Evolutionary conservation across 2,329 filamentous ascomycete genomes (phyloP).

Genomic region (Nemania sp.): DNA sequence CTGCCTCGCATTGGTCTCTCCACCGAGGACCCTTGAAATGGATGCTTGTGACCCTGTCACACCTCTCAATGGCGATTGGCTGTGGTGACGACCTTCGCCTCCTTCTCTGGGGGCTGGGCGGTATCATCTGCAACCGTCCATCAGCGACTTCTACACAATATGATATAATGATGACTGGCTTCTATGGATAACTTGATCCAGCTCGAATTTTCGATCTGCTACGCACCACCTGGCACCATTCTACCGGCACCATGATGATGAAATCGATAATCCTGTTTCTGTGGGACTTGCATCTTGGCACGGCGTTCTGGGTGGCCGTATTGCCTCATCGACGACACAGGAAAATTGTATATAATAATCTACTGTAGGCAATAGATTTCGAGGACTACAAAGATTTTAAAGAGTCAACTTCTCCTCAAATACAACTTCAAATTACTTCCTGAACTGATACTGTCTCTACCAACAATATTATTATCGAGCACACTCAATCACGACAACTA

Average conservation of each 20-base stretch:
- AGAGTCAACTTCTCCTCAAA: background rate
- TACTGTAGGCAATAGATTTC: background rate
- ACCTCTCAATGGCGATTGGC: slow-evolving; percentile 16
- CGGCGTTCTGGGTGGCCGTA: background rate
- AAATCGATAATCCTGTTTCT: slow-evolving; percentile 7
- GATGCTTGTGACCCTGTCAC: slow-evolving; percentile 11
- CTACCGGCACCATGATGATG: slow-evolving; percentile 8
- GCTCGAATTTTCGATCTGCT: background rate
- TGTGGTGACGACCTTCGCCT: slow-evolving; percentile 4
- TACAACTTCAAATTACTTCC: background rate
- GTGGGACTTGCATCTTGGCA: slow-evolving; percentile 14
- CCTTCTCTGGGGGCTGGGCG: slow-evolving; percentile 8
- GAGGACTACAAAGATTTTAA: background rate
- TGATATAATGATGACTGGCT: slow-evolving; percentile 36
- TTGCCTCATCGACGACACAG: slow-evolving; percentile 18
- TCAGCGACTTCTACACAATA: slow-evolving; percentile 5
- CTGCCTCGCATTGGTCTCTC: slow-evolving; percentile 17
- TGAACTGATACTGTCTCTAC: background rate
- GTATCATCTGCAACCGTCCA: slow-evolving; percentile 24
- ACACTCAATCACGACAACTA: background rate
- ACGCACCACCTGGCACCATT: background rate
- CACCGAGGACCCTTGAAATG: slow-evolving; percentile 3
- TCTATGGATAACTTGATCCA: background rate
- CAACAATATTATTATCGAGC: background rate
- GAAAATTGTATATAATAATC: slow-evolving; percentile 2